Percentiles rank a stretch among this genome's conserved stretches.
These are phyloP conservation scores for Miscanthus sacchariflorus DNA, from an alignment of 202 grass and related monocot genomes.

Conservation along the genomic window DNA sequence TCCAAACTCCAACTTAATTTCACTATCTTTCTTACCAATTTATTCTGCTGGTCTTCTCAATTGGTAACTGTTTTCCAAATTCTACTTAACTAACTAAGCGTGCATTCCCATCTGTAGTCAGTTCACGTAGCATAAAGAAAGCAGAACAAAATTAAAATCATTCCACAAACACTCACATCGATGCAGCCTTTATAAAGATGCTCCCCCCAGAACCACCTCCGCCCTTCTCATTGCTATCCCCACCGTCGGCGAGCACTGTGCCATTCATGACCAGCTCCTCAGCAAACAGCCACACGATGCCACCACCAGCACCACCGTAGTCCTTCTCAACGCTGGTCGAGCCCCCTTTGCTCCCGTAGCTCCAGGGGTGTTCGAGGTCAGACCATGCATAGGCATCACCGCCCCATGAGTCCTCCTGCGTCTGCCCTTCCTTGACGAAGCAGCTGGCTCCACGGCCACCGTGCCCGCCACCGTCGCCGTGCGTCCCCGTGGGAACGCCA, in stretches of 20 bases:
- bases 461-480: constrained; percentile 92
- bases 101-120: not conserved
- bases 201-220: constrained; percentile 96
- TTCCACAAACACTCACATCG: constrained; percentile 66
- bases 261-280: constrained; percentile 82
- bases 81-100: constrained; percentile 34
- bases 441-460: constrained; percentile 94
- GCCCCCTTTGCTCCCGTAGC: constrained; percentile 92
- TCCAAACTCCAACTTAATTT: constrained; percentile 35
- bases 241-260: constrained; percentile 75
- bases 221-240: constrained; percentile 72
- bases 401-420: constrained; percentile 98
- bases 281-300: constrained; percentile 77
- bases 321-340: constrained; percentile 95
- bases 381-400: constrained; percentile 94
- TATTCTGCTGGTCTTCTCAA: constrained; percentile 2
- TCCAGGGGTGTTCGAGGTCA: constrained; percentile 72
- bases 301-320: constrained; percentile 81
- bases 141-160: constrained; percentile 30
- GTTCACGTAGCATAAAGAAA: constrained; percentile 34
- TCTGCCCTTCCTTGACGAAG: constrained; percentile 85
- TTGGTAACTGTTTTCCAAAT: constrained; percentile 29
- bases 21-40: constrained; percentile 16
- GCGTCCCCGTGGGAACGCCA: constrained; percentile 79
- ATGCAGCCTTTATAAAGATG: constrained; percentile 70